A percentile compares a stretch with the other conserved stretches of the same genome.
Evolutionary conservation across 192 early-diverging fungal genomes (phyloP).

Genomic region (Coemansia sp.): DNA sequence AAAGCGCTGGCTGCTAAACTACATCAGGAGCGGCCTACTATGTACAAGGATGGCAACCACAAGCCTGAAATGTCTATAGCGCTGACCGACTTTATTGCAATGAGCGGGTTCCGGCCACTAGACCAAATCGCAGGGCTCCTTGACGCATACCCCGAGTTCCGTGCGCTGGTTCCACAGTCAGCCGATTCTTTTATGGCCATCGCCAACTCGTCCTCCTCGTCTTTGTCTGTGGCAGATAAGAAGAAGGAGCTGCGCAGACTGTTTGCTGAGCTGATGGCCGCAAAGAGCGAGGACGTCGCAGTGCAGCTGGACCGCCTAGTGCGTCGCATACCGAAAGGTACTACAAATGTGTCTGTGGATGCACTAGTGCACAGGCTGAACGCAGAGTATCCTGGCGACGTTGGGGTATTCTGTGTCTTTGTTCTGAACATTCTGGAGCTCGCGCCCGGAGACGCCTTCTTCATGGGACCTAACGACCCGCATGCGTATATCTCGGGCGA

Average conservation of each 20-base stretch:
- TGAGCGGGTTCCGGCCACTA: slow-evolving; percentile 90
- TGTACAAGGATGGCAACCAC: slow-evolving; percentile 93
- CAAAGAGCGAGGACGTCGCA: slow-evolving; percentile 49
- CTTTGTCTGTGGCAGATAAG: slow-evolving; percentile 9
- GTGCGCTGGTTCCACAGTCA: slow-evolving; percentile 61
- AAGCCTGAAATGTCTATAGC: slow-evolving; percentile 99
- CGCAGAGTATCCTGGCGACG: slow-evolving; percentile 85
- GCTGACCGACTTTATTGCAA: slow-evolving; percentile 90
- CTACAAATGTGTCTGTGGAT: slow-evolving; percentile 37
- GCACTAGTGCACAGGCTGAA: slow-evolving; percentile 76
- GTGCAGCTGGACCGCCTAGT: slow-evolving; percentile 60
- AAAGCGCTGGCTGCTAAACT: slow-evolving; percentile 79
- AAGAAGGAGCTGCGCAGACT: slow-evolving; percentile 54
- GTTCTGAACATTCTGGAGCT: slow-evolving; percentile 86
- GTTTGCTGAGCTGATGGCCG: slow-evolving; percentile 65
- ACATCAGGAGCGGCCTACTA: slow-evolving; percentile 66
- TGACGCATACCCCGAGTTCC: slow-evolving; percentile 77
- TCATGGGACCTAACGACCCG: slow-evolving; percentile 94
- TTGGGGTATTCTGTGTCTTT: slow-evolving; percentile 86
- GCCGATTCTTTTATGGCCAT: slow-evolving; percentile 42
- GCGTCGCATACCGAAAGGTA: slow-evolving; percentile 30
- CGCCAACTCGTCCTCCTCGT: not conserved
- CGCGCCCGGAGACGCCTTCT: slow-evolving; percentile 85
- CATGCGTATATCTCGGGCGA: slow-evolving; percentile 97
- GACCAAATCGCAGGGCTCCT: slow-evolving; percentile 70